phyloP scores from a whole-genome alignment of 73 alveolate genomes.

The Diophrys appendiculata region DNA sequence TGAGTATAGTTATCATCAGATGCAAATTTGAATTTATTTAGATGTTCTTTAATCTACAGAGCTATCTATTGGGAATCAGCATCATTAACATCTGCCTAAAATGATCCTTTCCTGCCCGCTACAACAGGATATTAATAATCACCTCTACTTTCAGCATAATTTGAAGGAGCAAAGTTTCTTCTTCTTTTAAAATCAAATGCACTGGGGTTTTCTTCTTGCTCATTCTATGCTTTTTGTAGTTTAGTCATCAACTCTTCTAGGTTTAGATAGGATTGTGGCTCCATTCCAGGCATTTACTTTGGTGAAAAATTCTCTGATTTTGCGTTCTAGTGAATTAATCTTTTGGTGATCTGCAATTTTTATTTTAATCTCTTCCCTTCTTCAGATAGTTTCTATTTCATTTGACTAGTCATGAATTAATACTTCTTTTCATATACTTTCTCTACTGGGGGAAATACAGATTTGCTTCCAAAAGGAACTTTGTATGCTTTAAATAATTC shows the following conservation, averaged over 20 bases:
- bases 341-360: neutral
- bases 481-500: constrained; percentile 7
- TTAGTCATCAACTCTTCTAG: neutral
- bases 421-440: constrained; percentile 36
- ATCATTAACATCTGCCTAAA: no score
- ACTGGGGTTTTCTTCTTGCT: no score
- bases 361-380: neutral
- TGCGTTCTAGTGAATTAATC: neutral
- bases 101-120: no score
- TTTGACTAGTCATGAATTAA: constrained; percentile 16
- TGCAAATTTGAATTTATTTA: no score
- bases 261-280: neutral
- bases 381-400: constrained; percentile 8
- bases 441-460: constrained; percentile 45
- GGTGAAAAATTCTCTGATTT: neutral
- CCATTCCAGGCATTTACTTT: neutral
- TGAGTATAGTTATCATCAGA: no score
- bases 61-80: no score
- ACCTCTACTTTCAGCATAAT: no score
- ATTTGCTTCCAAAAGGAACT: neutral
- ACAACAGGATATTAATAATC: no score
- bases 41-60: no score
- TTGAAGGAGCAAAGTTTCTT: no score
- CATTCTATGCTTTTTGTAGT: neutral
- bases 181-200: no score